Percentiles rank a stretch among this genome's conserved stretches.
Evolutionary conservation across 2,329 filamentous ascomycete genomes (phyloP).

Genomic region (Chrysoporthe cubensis): DNA sequence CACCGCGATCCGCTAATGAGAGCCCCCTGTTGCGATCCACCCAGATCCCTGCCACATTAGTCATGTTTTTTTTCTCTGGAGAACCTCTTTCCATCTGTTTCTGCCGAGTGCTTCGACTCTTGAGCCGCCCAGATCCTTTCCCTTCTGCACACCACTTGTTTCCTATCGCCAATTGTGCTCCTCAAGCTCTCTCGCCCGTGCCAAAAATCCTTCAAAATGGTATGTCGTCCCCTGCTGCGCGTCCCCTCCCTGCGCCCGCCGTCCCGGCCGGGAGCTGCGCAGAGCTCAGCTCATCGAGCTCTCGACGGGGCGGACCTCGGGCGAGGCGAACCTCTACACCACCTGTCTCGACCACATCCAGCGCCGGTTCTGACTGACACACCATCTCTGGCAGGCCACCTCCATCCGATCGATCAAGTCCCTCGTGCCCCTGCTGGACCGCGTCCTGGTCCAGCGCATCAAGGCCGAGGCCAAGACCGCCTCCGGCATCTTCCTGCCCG

Average conservation of each 20-base stretch:
- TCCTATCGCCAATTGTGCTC: background rate
- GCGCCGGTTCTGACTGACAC: background rate
- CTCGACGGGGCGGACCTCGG: background rate
- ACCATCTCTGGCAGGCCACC: slow-evolving; percentile 53
- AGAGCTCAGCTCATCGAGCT: slow-evolving; percentile 5
- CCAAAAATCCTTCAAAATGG: slow-evolving; percentile 9
- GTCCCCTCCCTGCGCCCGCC: too few species aligned
- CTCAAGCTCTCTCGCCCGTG: background rate
- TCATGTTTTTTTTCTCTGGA: slow-evolving; percentile 26
- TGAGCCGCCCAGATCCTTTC: background rate
- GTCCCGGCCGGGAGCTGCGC: background rate
- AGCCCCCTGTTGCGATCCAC: background rate
- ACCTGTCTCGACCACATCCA: background rate
- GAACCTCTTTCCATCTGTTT: slow-evolving; percentile 28
- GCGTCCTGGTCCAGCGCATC: slow-evolving; percentile 93
- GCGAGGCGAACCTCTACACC: background rate
- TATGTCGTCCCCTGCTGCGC: background rate
- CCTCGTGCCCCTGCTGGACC: slow-evolving; percentile 94
- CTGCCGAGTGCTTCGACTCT: slow-evolving; percentile 17
- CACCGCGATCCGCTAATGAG: background rate
- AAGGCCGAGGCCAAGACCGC: slow-evolving; percentile 98
- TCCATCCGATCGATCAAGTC: slow-evolving; percentile 94
- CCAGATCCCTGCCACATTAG: slow-evolving; percentile 24
- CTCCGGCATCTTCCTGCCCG: slow-evolving; percentile 95
- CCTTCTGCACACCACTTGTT: background rate